A percentile compares a stretch with the other conserved stretches of the same genome.
phyloP scores from a whole-genome alignment of 495 filamentous ascomycete genomes.

The Penicillium flavigenum region DNA sequence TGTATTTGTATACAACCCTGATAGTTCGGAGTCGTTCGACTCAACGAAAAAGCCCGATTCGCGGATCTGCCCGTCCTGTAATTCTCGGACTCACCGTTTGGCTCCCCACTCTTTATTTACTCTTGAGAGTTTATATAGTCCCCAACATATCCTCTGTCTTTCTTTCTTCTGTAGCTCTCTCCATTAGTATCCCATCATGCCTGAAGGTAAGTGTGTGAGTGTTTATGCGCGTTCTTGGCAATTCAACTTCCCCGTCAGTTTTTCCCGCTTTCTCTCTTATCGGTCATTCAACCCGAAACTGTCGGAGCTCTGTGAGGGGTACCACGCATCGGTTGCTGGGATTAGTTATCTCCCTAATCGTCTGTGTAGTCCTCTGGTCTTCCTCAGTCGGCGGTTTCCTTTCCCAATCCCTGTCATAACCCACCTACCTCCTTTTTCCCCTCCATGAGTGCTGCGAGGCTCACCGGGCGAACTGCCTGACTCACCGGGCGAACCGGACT shows the following conservation, averaged over 20 bases:
- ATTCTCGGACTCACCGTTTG: constrained; percentile 6
- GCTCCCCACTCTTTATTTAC: not conserved
- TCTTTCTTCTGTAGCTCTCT: constrained; percentile 2
- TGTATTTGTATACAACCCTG: not conserved
- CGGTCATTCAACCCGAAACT: constrained; percentile 10
- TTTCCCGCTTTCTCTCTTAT: constrained; percentile 6
- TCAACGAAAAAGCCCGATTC: constrained; percentile 7
- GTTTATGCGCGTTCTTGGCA: constrained; percentile 17
- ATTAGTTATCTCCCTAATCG: not conserved
- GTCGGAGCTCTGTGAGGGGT: constrained; percentile 2
- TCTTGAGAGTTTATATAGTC: constrained; percentile 4
- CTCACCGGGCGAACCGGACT: constrained; percentile 22
- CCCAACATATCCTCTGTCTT: not conserved
- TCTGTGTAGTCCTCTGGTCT: not conserved
- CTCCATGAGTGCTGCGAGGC: constrained; percentile 29
- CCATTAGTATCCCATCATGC: constrained; percentile 4
- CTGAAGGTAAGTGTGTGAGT: constrained; percentile 25
- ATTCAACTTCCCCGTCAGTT: constrained; percentile 12
- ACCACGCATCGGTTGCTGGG: constrained; percentile 1
- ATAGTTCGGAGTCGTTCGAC: not conserved
- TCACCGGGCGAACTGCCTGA: constrained; percentile 21
- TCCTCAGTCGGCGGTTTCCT: not conserved
- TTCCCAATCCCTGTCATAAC: constrained; percentile 5
- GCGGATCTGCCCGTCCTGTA: constrained; percentile 3
- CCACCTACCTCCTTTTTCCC: constrained; percentile 6